Percentiles rank a stretch among this genome's conserved stretches.
Conservation (phyloP, 495 filamentous ascomycete species). For the Penicillium lividum region DNA sequence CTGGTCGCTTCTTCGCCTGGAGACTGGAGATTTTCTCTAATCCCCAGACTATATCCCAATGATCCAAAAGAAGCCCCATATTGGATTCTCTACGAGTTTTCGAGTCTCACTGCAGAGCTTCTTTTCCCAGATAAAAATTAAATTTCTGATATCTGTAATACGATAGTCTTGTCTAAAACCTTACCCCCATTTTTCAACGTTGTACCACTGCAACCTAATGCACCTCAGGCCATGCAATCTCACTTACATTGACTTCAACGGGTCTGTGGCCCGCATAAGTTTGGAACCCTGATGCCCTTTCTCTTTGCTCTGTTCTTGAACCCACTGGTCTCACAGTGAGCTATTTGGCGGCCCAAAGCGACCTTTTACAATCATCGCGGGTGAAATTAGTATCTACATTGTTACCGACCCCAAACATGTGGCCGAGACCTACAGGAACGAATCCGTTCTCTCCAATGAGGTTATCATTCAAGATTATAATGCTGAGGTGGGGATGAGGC, state of each 20-base stretch:
- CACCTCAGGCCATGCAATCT: not conserved
- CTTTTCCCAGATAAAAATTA: not conserved
- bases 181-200: not conserved
- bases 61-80: not conserved
- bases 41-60: not conserved
- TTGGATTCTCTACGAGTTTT: not conserved
- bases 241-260: not conserved
- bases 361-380: not conserved
- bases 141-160: not conserved
- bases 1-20: not conserved
- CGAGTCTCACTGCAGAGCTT: not conserved
- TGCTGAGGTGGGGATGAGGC: not conserved
- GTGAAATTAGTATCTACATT: not conserved
- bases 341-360: not conserved
- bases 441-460: not conserved
- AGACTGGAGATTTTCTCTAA: not conserved
- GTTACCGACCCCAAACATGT: not conserved
- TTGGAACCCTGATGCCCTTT: not conserved
- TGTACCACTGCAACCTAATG: not conserved
- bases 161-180: not conserved
- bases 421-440: not conserved
- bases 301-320: not conserved
- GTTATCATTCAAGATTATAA: not conserved
- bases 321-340: not conserved
- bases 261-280: not conserved